Base-by-base conservation (phyloP, 768 basidiomycete genomes). In the Hericium alpestre region DNA sequence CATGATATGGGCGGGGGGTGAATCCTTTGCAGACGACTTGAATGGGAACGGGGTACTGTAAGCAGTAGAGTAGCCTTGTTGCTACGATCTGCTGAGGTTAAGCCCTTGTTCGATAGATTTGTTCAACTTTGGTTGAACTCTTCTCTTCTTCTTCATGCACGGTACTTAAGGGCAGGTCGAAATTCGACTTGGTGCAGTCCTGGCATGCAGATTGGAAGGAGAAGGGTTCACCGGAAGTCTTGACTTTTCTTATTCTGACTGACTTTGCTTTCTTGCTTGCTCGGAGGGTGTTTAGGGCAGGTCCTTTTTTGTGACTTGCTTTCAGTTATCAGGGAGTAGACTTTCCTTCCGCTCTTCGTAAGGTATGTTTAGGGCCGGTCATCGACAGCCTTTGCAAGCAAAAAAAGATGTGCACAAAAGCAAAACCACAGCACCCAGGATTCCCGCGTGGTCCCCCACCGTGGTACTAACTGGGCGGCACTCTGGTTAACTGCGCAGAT, bases 21-120 rank as follows among this genome's bases (percentile, higher is more conserved):
- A 82, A 83, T 83, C 80, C 79, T 81, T 84, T 83, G 82, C 80
- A 83, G 82, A 84, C 80, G 79, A 83, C 82, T 82, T 83, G 79
- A 81, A 80, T 82, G 76, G 76, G 78, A 78, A 81, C 79, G 74
- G 80, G 79, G 81, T 82, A 79, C 79, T 81, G 82, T 83, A 83
- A 82, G 81, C 75, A 74, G 81, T 81, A 81, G 80, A 82, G 80
- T 81, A 83, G 82, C 80, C 81, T 82, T 82, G 82, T 82, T 77
- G 80, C 80, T 82, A 82, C 80, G 78, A 83, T 82, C 81, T 75
- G 76, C 81, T 82, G 80, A 83, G 82, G 79, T 79, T 82, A 81
- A 82, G 80, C 80, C 77, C 74, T 78, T 76, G 79, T 81, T 79
- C 78, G 79, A 80, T 71, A 80, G 79, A 81, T 80, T 81, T 80